Base-by-base conservation (phyloP, 2,329 filamentous ascomycete genomes). In the Cytospora schulzeri region DNA sequence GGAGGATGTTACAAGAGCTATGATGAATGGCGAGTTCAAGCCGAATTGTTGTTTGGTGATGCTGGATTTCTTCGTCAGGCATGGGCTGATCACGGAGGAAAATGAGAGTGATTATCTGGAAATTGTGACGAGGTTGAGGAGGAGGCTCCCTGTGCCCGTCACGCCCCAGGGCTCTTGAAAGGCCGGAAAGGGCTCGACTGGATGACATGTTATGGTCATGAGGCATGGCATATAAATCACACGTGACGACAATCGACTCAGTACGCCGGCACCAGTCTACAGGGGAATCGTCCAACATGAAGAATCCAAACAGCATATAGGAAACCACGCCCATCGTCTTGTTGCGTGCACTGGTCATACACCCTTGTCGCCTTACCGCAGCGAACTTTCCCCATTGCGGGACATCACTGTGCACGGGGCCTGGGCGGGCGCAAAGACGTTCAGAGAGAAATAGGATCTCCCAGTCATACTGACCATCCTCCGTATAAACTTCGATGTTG, bases 31-130 rank as follows among this genome's bases (percentile, higher is more conserved):
- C 6, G 86, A 92, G 73, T 96, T 96, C 79, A 96, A 96, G 80
- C 89, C 92, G 0, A 95, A 95, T 71, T 93, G 91, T 70, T 88
- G 90, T 29, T 73, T 89, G 33, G 88, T 94, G 55, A 80, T 94
- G 78, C 81, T 95, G 58, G 91, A 96, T 72, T 96, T 96, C 75
- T 86, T 96, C 70, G 79, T 96, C 54, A 79, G 92, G 26, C 91
- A 93, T 74, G 91, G 91, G 0, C 79, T 92, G 58, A 73, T 96
- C 65, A 93, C 87, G 1, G 76, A 83, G 0, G 91, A 92, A 73
- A 88, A 87, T 64, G 91, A 95, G 77, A 78, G 78, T 62, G 83
- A 91, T 68, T 94, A 89, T 73, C 78, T 90, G 56, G 88, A 92
- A 74, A 90, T 95, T 67, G 76, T 76, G 58, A 73, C 71, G 60